Evolutionary conservation across 768 basidiomycete species (phyloP).

Genomic region (Collybia mongolica): DNA sequence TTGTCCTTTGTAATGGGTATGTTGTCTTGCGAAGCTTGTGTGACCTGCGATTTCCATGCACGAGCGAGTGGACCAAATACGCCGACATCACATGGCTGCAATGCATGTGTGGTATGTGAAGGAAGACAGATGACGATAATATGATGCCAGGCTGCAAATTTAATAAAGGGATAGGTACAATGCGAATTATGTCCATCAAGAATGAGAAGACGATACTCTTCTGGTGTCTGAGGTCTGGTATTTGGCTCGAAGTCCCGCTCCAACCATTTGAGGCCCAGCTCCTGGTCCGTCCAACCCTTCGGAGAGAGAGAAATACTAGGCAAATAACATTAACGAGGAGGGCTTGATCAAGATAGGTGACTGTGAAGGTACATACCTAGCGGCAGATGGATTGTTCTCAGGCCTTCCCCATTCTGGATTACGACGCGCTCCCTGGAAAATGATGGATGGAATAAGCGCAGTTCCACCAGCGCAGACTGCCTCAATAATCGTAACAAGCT

Average conservation of each 20-base stretch:
- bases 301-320: not conserved
- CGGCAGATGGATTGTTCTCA: not conserved
- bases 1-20: constrained; percentile 12
- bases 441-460: constrained; percentile 30
- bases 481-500: constrained; percentile 48
- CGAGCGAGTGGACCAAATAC: constrained; percentile 33
- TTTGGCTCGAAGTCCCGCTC: constrained; percentile 16
- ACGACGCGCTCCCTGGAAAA: constrained; percentile 31
- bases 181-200: constrained; percentile 2
- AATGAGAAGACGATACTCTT: not conserved
- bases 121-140: constrained; percentile 10
- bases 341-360: no score
- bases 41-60: constrained; percentile 27
- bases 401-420: constrained; percentile 8
- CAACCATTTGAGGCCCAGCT: constrained; percentile 20
- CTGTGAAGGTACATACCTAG: constrained; percentile 5
- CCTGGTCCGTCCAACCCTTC: constrained; percentile 1
- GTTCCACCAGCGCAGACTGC: constrained; percentile 41
- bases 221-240: constrained; percentile 7
- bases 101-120: constrained; percentile 22
- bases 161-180: not conserved
- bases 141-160: not conserved
- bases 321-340: not conserved
- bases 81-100: constrained; percentile 26
- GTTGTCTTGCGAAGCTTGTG: not conserved